Evolutionary conservation across 345 rosid species (phyloP).

Genomic region (Acer saccharum): DNA sequence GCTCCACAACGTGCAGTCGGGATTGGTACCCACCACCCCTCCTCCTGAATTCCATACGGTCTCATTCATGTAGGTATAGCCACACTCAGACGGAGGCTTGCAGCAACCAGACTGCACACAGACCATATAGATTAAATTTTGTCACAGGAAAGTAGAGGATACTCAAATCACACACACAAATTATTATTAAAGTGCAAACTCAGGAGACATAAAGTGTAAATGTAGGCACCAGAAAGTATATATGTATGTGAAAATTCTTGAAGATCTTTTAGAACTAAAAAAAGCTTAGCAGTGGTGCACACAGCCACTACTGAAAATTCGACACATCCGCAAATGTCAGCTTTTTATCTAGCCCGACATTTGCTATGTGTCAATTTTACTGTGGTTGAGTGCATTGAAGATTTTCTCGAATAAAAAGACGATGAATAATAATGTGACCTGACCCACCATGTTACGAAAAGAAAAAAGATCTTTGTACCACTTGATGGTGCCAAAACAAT

Average conservation of each 20-base stretch:
- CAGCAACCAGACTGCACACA: conserved; percentile 85
- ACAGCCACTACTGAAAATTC: too few relatives aligned
- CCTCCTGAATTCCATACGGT: conserved; percentile 57
- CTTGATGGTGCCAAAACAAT: not conserved
- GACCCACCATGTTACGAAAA: not conserved
- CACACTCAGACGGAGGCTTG: conserved; percentile 90
- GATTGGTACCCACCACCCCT: conserved; percentile 33
- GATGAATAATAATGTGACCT: not conserved
- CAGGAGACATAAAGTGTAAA: not conserved
- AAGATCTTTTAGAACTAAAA: not conserved
- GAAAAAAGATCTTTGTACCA: not conserved
- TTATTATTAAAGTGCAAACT: not conserved
- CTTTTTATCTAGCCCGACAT: too few relatives aligned
- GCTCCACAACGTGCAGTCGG: conserved; percentile 72
- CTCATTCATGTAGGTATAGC: conserved; percentile 69
- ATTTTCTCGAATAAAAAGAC: not conserved
- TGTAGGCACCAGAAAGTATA: not conserved
- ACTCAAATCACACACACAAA: not conserved
- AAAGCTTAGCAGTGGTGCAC: too few relatives aligned
- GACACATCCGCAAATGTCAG: too few relatives aligned
- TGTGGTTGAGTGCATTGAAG: too few relatives aligned
- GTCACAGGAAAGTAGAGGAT: not conserved
- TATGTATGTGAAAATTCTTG: not conserved
- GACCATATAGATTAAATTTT: not conserved
- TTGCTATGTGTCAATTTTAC: too few relatives aligned